A percentile compares a stretch with the other conserved stretches of the same genome.
Conservation (phyloP, 2,329 filamentous ascomycete species). For the Arthrobotrys iridis region DNA sequence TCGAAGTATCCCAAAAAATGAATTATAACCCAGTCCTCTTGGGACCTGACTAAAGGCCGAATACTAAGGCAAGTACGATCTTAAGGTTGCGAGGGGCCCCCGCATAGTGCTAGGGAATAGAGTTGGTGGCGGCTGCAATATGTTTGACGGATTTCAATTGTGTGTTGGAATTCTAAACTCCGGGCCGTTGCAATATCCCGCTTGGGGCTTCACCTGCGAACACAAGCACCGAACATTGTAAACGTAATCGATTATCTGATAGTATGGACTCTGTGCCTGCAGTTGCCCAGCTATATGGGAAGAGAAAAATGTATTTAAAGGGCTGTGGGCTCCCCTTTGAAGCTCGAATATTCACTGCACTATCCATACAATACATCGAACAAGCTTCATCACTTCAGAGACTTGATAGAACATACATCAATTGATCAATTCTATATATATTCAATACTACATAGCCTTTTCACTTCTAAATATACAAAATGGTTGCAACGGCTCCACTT, state of each 20-base stretch:
- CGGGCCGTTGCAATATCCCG: background rate
- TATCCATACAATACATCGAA: background rate
- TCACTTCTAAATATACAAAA: background rate
- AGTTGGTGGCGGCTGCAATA: background rate
- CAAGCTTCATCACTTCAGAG: background rate
- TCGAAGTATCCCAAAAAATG: too few relatives aligned
- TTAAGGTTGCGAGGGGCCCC: too few relatives aligned
- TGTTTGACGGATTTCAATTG: background rate
- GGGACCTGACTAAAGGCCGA: too few relatives aligned
- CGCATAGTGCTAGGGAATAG: background rate
- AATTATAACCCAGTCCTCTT: too few relatives aligned
- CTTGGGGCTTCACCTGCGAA: background rate
- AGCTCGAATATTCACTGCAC: background rate
- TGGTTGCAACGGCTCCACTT: conserved; percentile 12
- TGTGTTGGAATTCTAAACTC: conserved; percentile 31
- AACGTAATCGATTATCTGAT: background rate
- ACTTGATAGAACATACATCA: too few relatives aligned
- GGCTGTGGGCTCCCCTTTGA: background rate
- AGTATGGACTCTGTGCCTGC: background rate
- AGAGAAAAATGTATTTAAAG: conserved; percentile 44
- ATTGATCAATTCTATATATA: too few relatives aligned
- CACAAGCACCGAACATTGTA: background rate
- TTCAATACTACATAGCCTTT: too few relatives aligned
- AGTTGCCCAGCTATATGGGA: background rate
- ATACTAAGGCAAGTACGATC: too few relatives aligned